Evolutionary conservation across 768 basidiomycete species (phyloP).

Genomic region (Leccinellum rugosiceps): DNA sequence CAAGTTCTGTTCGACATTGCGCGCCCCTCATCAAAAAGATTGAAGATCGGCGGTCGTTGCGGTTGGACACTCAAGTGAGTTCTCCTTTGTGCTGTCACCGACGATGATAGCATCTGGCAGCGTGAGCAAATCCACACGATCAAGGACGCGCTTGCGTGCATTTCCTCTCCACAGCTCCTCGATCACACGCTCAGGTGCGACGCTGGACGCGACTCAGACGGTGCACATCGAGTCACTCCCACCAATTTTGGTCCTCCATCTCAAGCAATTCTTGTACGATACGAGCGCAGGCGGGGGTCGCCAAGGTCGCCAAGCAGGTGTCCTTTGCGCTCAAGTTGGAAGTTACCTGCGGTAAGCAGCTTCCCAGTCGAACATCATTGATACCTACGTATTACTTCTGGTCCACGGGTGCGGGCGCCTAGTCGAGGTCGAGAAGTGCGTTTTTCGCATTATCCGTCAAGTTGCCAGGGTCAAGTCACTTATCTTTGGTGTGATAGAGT

Average conservation of each 20-base stretch:
- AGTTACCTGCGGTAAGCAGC: conserved; percentile 60
- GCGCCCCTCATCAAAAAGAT: conserved; percentile 83
- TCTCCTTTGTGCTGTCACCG: background rate
- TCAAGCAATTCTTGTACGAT: conserved; percentile 92
- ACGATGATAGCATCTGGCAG: conserved; percentile 31
- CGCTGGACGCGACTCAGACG: conserved; percentile 70
- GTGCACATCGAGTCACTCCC: conserved; percentile 81
- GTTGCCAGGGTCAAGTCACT: no score
- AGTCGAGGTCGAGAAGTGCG: no score
- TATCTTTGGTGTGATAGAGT: no score
- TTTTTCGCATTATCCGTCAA: no score
- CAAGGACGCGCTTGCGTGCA: conserved; percentile 75
- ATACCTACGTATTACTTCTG: no score
- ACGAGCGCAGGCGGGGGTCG: conserved; percentile 66
- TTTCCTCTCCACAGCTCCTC: conserved; percentile 74
- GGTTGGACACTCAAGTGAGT: conserved; percentile 82
- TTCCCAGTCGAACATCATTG: no score
- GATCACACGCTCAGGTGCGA: conserved; percentile 50
- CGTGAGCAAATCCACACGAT: conserved; percentile 73
- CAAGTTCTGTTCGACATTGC: conserved; percentile 81
- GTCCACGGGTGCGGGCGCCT: no score
- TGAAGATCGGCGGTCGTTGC: conserved; percentile 88
- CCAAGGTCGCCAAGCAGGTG: conserved; percentile 84
- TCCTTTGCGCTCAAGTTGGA: conserved; percentile 75
- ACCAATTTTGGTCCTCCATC: conserved; percentile 78